A percentile compares a stretch with the other conserved stretches of the same genome.
These are phyloP conservation scores for Chlorella variabilis DNA, from an alignment of 163 green algal genomes.

Conservation along the genomic window DNA sequence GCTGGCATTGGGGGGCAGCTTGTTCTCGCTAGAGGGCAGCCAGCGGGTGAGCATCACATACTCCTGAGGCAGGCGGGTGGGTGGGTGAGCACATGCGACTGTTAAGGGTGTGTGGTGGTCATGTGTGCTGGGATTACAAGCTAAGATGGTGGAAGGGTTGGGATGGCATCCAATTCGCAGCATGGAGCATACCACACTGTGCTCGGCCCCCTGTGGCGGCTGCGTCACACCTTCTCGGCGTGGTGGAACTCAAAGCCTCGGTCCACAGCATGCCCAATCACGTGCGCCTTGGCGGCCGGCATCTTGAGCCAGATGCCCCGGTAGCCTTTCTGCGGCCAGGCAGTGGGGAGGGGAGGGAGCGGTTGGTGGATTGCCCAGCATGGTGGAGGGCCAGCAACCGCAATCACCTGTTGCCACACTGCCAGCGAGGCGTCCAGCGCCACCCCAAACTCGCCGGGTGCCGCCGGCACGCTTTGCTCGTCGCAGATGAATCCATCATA, in stretches of 20 bases:
- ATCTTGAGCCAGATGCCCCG: conserved; percentile 71
- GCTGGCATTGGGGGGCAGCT: conserved; percentile 77
- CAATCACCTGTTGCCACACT: neutral
- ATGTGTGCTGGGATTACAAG: too few species aligned
- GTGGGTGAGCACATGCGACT: too few species aligned
- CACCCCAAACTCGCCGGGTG: conserved; percentile 38
- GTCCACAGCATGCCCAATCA: conserved; percentile 57
- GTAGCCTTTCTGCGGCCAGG: conserved; percentile 36
- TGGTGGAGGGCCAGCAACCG: neutral
- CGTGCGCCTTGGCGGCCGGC: conserved; percentile 36
- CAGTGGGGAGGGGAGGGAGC: too few species aligned
- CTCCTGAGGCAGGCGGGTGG: conserved; percentile 33
- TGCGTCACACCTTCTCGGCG: conserved; percentile 42
- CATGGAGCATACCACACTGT: too few species aligned
- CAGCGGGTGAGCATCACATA: conserved; percentile 85
- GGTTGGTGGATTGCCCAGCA: too few species aligned
- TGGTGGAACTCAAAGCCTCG: conserved; percentile 75
- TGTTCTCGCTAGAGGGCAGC: conserved; percentile 68
- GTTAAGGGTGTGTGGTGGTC: too few species aligned
- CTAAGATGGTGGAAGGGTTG: too few species aligned
- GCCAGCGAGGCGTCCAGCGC: conserved; percentile 39
- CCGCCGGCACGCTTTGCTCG: conserved; percentile 28
- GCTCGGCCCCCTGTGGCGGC: too few species aligned
- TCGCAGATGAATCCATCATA: conserved; percentile 63
- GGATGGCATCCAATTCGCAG: too few species aligned